Base-by-base conservation (phyloP, 805 yeast species). In the Yamadazyma phyllophila region DNA sequence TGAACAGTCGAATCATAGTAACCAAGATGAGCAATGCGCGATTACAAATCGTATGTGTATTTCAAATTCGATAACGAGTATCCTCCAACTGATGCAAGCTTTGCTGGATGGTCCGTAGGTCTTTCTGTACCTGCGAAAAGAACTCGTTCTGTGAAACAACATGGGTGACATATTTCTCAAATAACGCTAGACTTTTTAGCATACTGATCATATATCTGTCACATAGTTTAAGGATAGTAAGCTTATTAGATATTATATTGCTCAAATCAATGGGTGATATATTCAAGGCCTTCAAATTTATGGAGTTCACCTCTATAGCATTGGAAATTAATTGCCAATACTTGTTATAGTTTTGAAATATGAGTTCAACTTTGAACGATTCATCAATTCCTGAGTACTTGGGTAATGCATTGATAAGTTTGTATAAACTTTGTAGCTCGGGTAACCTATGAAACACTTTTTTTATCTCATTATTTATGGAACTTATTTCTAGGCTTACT, bases 101-200 rank as follows among this genome's bases (percentile, higher is more conserved):
- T 14, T 10, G 35, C 9, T 37, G 38, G 11, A 42, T 29, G 29
- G 34, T 14, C 12, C 10, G 24, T n/a, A 45, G 13, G 9, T 15
- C 24, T 6, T 39, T 24, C 11, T 42, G 42, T 2, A 40, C 26
- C 3, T 33, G 17, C n/a, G 36, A 9, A 14, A 41, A 41, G 35
- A 39, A 51, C 11, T 46, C 42, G 36, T 51, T 51, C 17, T 51
- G 46, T 14, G 34, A 9, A 24, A 16, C 41, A 16, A 43, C 31
- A 3, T 34, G 26, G 9, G 2, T n/a, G 3, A 45, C 29, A 32
- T 36, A 48, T 27, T 44, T 51, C 29, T 51, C 52, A 6, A 48
- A 14, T 11, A 48, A n/a, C 2, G 46, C 39, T 13, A 48, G 17
- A 20, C 45, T 42, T 4, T 30, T 15, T 6, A 48, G 12, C 33